Base-by-base conservation (phyloP, 1,139 yeast genomes). In the Candida sanyaensis region DNA sequence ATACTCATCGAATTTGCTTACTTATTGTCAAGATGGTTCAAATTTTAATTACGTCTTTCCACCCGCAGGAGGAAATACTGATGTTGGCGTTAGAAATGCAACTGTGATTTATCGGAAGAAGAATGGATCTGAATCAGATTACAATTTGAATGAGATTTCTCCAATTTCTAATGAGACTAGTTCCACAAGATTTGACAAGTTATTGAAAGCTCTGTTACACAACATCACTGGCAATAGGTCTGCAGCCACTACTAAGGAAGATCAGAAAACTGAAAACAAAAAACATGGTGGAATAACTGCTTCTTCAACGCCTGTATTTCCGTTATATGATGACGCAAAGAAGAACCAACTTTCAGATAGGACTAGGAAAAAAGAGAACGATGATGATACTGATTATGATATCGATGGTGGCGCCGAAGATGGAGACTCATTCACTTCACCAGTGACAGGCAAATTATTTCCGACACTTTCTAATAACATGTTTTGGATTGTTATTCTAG, bases 71-170 rank as follows among this genome's bases (percentile, higher is more conserved):
- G 29, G 10, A 10, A 37, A n/a, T 29, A 6, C 28, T n/a, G 41
- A 29, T 23, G 27, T 10, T 30, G 46, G 47, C 10, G 44, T 51
- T n/a, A 45, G 58, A 43, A 42, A 50, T 46, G 50, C 59, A 9
- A 55, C 61, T 4, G 57, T 56, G 6, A 50, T 59, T 30, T 50
- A 47, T 33, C 46, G 51, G 9, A 48, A 48, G 26, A 49, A 48
- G 43, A 42, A 37, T 21, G 17, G 34, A 3, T 28, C 39, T n/a
- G 50, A 49, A 11, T 46, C 52, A 8, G 50, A 50, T 41, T 44
- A 50, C 23, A 49, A 50, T 37, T 48, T 55, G 13, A 44, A 52
- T 38, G 59, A 56, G 9, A 53, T 59, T 12, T 58, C 62, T 2
- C 59, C 62, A 9, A 38, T 55, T 27, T 46, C 56, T 6, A 46